Evolutionary conservation across 306 rosid genomes (phyloP).

Genomic region (Erythrophleum fordii): DNA sequence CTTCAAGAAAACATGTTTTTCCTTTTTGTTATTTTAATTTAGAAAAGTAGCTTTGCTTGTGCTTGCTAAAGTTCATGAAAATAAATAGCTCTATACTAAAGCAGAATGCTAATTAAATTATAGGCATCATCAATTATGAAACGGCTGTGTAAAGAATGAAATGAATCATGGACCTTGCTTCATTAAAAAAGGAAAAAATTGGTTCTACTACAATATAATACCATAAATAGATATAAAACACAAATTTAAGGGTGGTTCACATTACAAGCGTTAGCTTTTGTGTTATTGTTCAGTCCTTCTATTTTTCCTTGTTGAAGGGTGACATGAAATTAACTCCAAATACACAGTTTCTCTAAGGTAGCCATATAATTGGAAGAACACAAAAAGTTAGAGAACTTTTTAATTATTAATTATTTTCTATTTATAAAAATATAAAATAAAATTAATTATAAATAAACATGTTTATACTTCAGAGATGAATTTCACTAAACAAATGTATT

Average conservation of each 20-base stretch:
- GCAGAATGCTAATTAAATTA: neutral
- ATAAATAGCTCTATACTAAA: neutral
- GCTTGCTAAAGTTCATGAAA: constrained; percentile 27
- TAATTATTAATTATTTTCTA: too few relatives aligned
- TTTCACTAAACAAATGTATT: neutral
- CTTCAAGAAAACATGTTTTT: neutral
- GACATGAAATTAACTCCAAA: neutral
- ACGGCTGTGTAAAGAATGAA: neutral
- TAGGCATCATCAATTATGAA: constrained; percentile 9
- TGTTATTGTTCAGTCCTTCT: neutral
- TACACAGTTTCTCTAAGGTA: neutral
- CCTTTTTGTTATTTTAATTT: neutral
- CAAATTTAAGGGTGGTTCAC: neutral
- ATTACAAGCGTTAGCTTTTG: neutral
- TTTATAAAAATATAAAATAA: neutral
- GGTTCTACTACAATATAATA: neutral
- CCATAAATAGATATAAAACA: neutral
- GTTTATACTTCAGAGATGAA: neutral
- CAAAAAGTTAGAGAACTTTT: neutral
- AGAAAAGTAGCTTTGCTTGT: constrained; percentile 12
- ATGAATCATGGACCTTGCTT: constrained; percentile 1
- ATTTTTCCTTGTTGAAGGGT: neutral
- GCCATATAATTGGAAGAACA: constrained; percentile 18
- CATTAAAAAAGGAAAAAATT: neutral
- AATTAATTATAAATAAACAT: neutral